phyloP scores from a whole-genome alignment of 164 flowering plant genomes.

The Berberis thunbergii region DNA sequence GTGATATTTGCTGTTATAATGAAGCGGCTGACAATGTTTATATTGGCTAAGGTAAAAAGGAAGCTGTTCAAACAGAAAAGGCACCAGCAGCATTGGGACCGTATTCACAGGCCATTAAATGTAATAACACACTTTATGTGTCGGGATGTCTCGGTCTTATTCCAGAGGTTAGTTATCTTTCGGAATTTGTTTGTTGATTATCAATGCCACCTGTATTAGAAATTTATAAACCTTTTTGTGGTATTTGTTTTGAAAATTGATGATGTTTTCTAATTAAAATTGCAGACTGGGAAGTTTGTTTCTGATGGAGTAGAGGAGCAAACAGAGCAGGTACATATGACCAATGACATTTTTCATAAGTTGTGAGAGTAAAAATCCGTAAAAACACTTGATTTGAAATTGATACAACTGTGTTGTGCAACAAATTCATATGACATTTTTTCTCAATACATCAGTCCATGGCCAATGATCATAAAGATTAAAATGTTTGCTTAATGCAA shows the following conservation, averaged over 20 bases:
- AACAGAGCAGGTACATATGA: conserved; percentile 74
- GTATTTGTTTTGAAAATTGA: neutral
- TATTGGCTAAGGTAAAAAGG: conserved; percentile 42
- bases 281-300: conserved; percentile 84
- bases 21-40: too few species aligned
- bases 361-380: neutral
- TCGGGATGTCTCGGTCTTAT: conserved; percentile 88
- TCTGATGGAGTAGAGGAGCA: conserved; percentile 89
- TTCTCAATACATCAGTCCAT: too few species aligned
- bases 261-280: neutral
- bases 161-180: conserved; percentile 61
- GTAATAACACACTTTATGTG: conserved; percentile 66
- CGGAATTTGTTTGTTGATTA: neutral
- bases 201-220: neutral
- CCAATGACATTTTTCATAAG: neutral
- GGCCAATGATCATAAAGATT: too few species aligned
- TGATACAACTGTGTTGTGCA: too few species aligned
- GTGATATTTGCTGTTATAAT: too few species aligned
- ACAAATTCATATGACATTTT: too few species aligned
- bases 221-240: too few species aligned
- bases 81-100: conserved; percentile 98
- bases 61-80: conserved; percentile 75
- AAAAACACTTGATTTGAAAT: too few species aligned
- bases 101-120: conserved; percentile 92
- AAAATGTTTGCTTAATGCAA: too few species aligned